A percentile compares a stretch with the other conserved stretches of the same genome.
These are phyloP conservation scores for Flaveria floridana DNA, from an alignment of 140 eudicot species.

Conservation along the genomic window DNA sequence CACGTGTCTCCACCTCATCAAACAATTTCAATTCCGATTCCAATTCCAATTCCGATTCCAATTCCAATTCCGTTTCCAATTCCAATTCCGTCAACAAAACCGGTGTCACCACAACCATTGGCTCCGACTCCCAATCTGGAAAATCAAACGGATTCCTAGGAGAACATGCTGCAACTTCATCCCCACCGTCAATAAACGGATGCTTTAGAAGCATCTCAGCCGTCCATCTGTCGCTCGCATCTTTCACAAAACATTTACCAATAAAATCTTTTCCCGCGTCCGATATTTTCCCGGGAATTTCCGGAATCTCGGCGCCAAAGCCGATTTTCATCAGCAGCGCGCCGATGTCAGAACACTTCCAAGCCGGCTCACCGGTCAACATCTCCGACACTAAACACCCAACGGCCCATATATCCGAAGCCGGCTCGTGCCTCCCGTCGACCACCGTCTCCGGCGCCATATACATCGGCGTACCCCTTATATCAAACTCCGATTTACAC, in stretches of 20 bases:
- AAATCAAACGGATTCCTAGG: constrained; percentile 76
- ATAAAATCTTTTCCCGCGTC: constrained; percentile 82
- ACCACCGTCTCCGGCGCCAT: constrained; percentile 82
- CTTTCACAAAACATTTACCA: constrained; percentile 60
- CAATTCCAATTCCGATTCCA: not conserved
- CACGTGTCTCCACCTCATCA: constrained; percentile 16
- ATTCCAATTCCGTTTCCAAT: not conserved
- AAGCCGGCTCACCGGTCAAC: constrained; percentile 61
- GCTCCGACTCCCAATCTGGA: constrained; percentile 50
- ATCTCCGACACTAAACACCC: constrained; percentile 81
- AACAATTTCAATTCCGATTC: not conserved
- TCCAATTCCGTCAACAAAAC: not conserved
- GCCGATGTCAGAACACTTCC: constrained; percentile 52
- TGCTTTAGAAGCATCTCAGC: constrained; percentile 90
- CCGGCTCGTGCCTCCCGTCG: constrained; percentile 47
- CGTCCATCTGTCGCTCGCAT: constrained; percentile 77
- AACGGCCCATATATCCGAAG: constrained; percentile 84
- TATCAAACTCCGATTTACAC: constrained; percentile 27
- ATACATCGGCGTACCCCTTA: constrained; percentile 84
- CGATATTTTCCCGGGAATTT: constrained; percentile 57
- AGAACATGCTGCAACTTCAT: constrained; percentile 40
- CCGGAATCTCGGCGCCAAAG: constrained; percentile 70
- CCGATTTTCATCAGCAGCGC: constrained; percentile 70
- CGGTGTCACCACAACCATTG: constrained; percentile 36
- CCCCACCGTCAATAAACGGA: constrained; percentile 52